phyloP scores from a whole-genome alignment of 192 early-diverging fungal genomes.

The Kappamyces sp. region DNA sequence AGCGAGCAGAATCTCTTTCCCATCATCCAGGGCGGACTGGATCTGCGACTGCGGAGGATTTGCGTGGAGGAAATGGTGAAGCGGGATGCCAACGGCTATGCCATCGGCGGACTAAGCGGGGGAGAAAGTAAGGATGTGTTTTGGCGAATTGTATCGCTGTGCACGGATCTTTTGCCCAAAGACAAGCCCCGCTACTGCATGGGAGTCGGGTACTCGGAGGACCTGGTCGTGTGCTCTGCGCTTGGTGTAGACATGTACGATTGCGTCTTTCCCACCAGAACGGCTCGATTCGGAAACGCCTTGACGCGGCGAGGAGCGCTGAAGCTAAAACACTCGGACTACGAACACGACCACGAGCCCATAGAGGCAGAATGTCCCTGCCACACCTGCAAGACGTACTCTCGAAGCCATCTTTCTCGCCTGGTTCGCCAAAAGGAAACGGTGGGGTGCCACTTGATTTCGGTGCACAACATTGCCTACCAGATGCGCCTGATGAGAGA shows the following conservation, averaged over 20 bases:
- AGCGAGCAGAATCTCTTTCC: slow-evolving; percentile 78
- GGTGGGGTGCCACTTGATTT: slow-evolving; percentile 72
- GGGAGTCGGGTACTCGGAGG: slow-evolving; percentile 83
- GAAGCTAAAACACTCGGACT: slow-evolving; percentile 56
- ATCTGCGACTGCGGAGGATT: slow-evolving; percentile 58
- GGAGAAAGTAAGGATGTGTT: slow-evolving; percentile 82
- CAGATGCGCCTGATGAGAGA: slow-evolving; percentile 77
- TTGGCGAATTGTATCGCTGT: slow-evolving; percentile 70
- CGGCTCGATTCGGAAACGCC: slow-evolving; percentile 83
- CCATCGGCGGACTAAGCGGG: slow-evolving; percentile 70
- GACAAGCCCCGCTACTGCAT: slow-evolving; percentile 87
- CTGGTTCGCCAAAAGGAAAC: slow-evolving; percentile 64
- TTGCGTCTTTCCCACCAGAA: slow-evolving; percentile 85
- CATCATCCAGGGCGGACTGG: slow-evolving; percentile 82
- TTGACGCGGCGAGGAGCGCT: slow-evolving; percentile 67
- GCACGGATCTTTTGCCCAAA: slow-evolving; percentile 73
- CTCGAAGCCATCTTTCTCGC: slow-evolving; percentile 65
- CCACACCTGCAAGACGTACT: slow-evolving; percentile 66
- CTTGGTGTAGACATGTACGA: slow-evolving; percentile 89
- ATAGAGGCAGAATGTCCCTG: slow-evolving; percentile 76
- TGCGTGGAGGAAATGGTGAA: slow-evolving; percentile 74
- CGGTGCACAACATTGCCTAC: slow-evolving; percentile 79
- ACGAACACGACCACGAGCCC: slow-evolving; percentile 57
- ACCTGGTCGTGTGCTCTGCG: slow-evolving; percentile 78
- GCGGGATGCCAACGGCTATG: slow-evolving; percentile 71